Conservation (phyloP, 495 filamentous ascomycete genomes). For the Aspergillus hancockii region DNA sequence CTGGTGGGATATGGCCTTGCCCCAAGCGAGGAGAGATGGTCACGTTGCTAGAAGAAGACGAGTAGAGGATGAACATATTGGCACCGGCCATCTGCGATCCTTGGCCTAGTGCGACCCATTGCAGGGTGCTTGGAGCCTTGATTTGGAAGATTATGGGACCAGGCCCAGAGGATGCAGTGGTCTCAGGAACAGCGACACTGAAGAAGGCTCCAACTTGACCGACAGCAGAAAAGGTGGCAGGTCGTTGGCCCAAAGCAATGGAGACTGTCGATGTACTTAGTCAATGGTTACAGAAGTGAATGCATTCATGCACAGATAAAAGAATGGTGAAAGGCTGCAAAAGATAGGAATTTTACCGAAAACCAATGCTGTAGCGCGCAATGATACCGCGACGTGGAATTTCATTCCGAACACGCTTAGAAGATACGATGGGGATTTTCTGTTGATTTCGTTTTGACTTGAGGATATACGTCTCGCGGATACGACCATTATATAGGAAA, state of each 20-base stretch:
- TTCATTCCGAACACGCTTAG: background rate
- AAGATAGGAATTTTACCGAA: background rate
- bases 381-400: background rate
- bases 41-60: conserved; percentile 50
- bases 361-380: background rate
- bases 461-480: too few relatives aligned
- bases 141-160: conserved; percentile 65
- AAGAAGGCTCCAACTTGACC: conserved; percentile 31
- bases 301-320: background rate
- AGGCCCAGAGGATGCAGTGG: conserved; percentile 27
- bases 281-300: background rate
- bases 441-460: too few relatives aligned
- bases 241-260: conserved; percentile 22
- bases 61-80: conserved; percentile 71
- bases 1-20: conserved; percentile 53
- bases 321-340: too few relatives aligned
- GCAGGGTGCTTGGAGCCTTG: conserved; percentile 54
- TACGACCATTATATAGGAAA: too few relatives aligned
- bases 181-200: conserved; percentile 33
- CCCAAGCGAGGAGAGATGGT: conserved; percentile 66
- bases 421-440: background rate
- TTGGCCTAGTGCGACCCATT: conserved; percentile 69
- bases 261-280: conserved; percentile 10
- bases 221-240: conserved; percentile 27
- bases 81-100: conserved; percentile 62